phyloP scores from a whole-genome alignment of 225 moss, liverwort and hornwort species.

The Sphagnum contortum region DNA sequence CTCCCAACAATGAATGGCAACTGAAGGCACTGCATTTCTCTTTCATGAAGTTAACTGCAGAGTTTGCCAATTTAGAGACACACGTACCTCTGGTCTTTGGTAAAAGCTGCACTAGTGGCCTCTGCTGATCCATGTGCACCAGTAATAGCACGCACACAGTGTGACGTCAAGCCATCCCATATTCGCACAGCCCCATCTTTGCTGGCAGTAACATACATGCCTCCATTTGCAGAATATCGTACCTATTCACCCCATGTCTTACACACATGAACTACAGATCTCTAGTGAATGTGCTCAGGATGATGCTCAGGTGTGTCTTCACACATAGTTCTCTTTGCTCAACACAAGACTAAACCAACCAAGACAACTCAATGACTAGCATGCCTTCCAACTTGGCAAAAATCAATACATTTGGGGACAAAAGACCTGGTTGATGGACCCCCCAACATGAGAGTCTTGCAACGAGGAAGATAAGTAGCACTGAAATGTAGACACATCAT shows the following conservation, averaged over 20 bases:
- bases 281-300: too few species aligned
- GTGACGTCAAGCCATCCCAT: conserved; percentile 84
- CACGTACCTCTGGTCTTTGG: conserved; percentile 69
- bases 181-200: conserved; percentile 87
- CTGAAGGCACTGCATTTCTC: too few species aligned
- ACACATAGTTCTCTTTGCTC: too few species aligned
- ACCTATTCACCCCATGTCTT: conserved; percentile 21
- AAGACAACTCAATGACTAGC: too few species aligned
- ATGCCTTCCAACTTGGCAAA: too few species aligned
- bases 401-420: too few species aligned
- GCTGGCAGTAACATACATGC: conserved; percentile 82
- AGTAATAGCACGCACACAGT: conserved; percentile 68
- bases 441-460: conserved; percentile 77
- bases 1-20: too few species aligned
- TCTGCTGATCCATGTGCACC: conserved; percentile 78
- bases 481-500: conserved; percentile 86
- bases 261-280: too few species aligned
- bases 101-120: conserved; percentile 74
- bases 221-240: conserved; percentile 65
- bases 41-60: too few species aligned
- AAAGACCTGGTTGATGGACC: conserved; percentile 78
- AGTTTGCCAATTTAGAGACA: too few species aligned
- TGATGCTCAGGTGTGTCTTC: too few species aligned
- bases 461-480: conserved; percentile 81
- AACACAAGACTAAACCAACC: too few species aligned